A percentile compares a stretch with the other conserved stretches of the same genome.
Conservation (phyloP, 441 rosid species). For the Corymbia citriodora region DNA sequence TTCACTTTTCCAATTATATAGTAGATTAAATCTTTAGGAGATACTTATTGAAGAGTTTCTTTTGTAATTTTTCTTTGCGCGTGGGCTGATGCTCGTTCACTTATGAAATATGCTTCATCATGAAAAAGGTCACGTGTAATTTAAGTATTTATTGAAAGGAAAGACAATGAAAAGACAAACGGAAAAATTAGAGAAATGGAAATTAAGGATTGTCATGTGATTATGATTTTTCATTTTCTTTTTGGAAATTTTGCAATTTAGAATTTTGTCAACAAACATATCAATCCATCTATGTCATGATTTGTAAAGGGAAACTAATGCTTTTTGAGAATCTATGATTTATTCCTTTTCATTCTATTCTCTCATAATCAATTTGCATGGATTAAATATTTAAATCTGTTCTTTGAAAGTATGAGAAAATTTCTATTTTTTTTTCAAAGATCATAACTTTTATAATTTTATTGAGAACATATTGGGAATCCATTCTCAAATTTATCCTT, state of each 20-base stretch:
- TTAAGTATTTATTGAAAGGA: not conserved
- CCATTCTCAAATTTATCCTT: not conserved
- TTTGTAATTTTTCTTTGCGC: not conserved
- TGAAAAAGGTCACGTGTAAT: not conserved
- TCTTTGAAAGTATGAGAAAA: not conserved
- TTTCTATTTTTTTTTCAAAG: not conserved
- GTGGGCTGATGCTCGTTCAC: not conserved
- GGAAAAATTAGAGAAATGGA: not conserved
- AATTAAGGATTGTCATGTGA: not conserved
- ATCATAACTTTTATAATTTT: not conserved
- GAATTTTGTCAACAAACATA: not conserved
- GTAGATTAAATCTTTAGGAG: not conserved
- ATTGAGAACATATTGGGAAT: not conserved
- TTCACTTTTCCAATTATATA: not conserved
- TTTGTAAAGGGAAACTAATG: rapidly evolving
- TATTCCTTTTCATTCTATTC: not conserved
- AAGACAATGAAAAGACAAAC: not conserved
- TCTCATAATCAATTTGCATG: not conserved
- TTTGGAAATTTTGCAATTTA: not conserved
- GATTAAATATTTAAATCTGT: not conserved
- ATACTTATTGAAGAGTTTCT: not conserved
- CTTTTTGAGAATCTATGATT: not conserved
- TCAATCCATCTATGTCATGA: not conserved
- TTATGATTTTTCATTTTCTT: not conserved
- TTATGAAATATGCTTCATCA: not conserved